Percentiles rank a stretch among this genome's conserved stretches.
Conservation (phyloP, 179 eudicot species). For the Beta corolliflora region DNA sequence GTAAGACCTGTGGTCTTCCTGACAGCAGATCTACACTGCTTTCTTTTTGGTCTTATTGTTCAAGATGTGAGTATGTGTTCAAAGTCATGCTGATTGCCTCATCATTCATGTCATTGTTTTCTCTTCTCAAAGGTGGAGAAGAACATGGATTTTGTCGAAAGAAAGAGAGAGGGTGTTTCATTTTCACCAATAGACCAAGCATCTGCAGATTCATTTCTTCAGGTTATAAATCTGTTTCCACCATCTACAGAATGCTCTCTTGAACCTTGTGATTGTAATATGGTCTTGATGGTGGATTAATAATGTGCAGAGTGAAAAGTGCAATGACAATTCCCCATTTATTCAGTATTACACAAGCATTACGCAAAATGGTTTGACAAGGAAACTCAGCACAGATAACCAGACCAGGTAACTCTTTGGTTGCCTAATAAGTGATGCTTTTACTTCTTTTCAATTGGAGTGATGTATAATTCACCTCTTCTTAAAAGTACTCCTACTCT, state of each 20-base stretch:
- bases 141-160: conserved; percentile 85
- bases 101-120: neutral
- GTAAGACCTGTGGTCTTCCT: no score
- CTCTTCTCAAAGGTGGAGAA: conserved; percentile 65
- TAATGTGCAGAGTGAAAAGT: conserved; percentile 63
- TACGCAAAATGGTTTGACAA: conserved; percentile 58
- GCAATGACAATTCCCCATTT: conserved; percentile 55
- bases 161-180: conserved; percentile 80
- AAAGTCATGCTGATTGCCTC: neutral
- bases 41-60: neutral
- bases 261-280: neutral
- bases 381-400: conserved; percentile 37
- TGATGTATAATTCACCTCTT: neutral
- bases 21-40: neutral
- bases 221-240: conserved; percentile 46
- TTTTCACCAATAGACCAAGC: conserved; percentile 83
- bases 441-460: neutral
- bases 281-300: conserved; percentile 14
- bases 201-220: conserved; percentile 78
- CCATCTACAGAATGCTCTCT: conserved; percentile 11
- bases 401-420: conserved; percentile 44
- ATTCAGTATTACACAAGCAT: conserved; percentile 77
- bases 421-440: neutral
- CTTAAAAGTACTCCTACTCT: neutral
- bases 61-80: neutral